Evolutionary conservation across 2,329 filamentous ascomycete species (phyloP).

Genomic region (Nectriaceae sp.): DNA sequence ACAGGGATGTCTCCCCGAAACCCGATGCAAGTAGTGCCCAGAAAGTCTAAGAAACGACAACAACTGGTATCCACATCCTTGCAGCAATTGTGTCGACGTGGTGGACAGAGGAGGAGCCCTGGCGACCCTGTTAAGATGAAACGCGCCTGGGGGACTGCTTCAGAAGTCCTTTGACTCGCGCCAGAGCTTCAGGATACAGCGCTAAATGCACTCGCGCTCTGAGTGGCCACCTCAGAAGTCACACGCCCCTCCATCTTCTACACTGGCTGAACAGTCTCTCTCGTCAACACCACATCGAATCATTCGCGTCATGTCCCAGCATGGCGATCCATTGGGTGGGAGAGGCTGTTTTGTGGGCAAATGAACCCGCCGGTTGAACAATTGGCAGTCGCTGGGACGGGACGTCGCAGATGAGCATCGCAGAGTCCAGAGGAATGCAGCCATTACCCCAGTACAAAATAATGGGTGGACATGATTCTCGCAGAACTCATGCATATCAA

Average conservation of each 20-base stretch:
- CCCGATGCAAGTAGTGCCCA: background rate
- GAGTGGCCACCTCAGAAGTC: constrained; percentile 9
- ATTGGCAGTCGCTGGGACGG: background rate
- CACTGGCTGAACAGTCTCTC: constrained; percentile 20
- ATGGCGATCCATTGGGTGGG: constrained; percentile 13
- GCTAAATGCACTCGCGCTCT: constrained; percentile 35
- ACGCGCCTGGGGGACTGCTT: constrained; percentile 53
- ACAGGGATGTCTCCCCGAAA: constrained; percentile 19
- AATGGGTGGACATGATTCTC: no score
- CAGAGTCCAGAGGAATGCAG: no score
- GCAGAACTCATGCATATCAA: no score
- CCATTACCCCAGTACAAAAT: no score
- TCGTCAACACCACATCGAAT: constrained; percentile 20
- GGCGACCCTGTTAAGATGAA: constrained; percentile 46
- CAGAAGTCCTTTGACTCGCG: constrained; percentile 39
- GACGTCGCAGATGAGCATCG: background rate
- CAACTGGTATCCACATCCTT: constrained; percentile 24
- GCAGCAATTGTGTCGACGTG: constrained; percentile 25
- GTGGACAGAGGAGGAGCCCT: constrained; percentile 18
- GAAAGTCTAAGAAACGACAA: constrained; percentile 13
- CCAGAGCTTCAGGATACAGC: constrained; percentile 34
- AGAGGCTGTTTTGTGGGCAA: constrained; percentile 14
- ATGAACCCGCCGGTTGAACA: constrained; percentile 1
- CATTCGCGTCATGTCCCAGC: constrained; percentile 8
- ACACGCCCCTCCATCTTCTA: background rate